Base-by-base conservation (phyloP, 2,329 filamentous ascomycete species). In the Tolypocladium sp. region DNA sequence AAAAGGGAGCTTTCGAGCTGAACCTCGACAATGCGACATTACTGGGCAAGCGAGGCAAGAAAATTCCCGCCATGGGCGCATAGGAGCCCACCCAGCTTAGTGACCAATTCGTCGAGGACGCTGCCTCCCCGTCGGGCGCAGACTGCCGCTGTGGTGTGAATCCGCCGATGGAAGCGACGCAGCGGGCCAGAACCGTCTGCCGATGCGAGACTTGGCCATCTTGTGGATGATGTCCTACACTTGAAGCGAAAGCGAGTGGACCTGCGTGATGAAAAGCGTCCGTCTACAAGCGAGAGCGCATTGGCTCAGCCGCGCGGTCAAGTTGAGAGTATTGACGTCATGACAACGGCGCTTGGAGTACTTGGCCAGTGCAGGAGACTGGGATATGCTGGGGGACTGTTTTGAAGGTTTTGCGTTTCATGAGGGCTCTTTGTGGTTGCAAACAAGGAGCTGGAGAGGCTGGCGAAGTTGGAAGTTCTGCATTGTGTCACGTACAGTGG, bases 21-120 rank as follows among this genome's bases (percentile, higher is more conserved):
- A 97, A 86, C 69, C 77, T 99, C 42, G 91, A 96, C 64, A 94
- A 94, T 59, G 90, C 94, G 1, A 97, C 92, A 1, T 75, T 99
- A 57, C 78, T 99, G 5, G 92, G 92, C 38, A 85, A 92, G 66
- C 76, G 85, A 60, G 79, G 77, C 27, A 78, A 81, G 66, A 84
- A 86, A 66, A 73, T 82, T 52, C 72, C 79, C 30, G 76, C 79
- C 60, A 76, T 75, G 67, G 71, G 72, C 55, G 71, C 69, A 59
- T 75, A 73, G 66, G 65, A 63, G 60, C 49, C 64, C 42, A 20
- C 41, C 30, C 12, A 42, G 56, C 46, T n/a, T 17, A 44, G 38
- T 30, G 35, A 40, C 51, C 54, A 35, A 15, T 20, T 35, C 30
- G n/a, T 22, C 20, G 25, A 15, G 20, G 49, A 35, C 20, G 30